Conservation (phyloP, 805 yeast genomes). For the Lachancea thermotolerans region DNA sequence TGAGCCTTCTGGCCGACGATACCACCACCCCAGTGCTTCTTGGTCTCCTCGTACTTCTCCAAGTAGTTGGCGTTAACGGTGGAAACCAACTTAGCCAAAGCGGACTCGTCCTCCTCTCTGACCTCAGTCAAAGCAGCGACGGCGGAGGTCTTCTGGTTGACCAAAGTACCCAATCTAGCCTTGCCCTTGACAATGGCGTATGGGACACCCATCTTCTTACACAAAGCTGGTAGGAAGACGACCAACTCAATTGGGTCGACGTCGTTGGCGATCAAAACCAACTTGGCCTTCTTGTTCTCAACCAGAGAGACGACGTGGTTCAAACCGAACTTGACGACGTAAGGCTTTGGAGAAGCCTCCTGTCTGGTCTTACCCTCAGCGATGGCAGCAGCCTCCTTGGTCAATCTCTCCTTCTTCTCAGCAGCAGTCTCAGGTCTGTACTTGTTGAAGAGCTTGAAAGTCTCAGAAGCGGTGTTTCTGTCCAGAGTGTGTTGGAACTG, state of each 20-base stretch:
- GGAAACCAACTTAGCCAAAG: slow-evolving; percentile 85
- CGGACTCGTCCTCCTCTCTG: slow-evolving; percentile 88
- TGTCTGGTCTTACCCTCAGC: slow-evolving; percentile 97
- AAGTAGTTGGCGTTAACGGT: slow-evolving; percentile 89
- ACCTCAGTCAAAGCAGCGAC: slow-evolving; percentile 98
- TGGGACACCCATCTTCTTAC: slow-evolving; percentile 99
- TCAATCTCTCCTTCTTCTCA: slow-evolving; percentile 98
- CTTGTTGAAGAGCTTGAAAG: slow-evolving; percentile 96
- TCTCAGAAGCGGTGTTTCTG: slow-evolving; percentile 97
- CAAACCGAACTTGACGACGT: slow-evolving; percentile 94
- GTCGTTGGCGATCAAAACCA: slow-evolving; percentile 96
- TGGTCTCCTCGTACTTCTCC: slow-evolving; percentile 90
- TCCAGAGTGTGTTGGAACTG: slow-evolving; percentile 95
- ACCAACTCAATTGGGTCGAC: slow-evolving; percentile 99
- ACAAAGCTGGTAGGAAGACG: slow-evolving; percentile 94
- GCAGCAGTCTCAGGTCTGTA: slow-evolving; percentile 97
- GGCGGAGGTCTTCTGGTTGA: slow-evolving; percentile 95
- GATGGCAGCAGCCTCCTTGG: slow-evolving; percentile 98
- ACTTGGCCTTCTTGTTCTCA: slow-evolving; percentile 98
- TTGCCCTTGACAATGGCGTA: slow-evolving; percentile 97
- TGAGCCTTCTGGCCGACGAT: slow-evolving; percentile 90
- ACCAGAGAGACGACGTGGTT: slow-evolving; percentile 96
- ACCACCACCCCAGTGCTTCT: slow-evolving; percentile 99
- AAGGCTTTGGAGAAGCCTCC: slow-evolving; percentile 96
- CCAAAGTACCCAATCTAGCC: slow-evolving; percentile 96